These are phyloP conservation scores for Lagenidium sp. DNA, from an alignment of 352 stramenopile species.

Conservation along the genomic window DNA sequence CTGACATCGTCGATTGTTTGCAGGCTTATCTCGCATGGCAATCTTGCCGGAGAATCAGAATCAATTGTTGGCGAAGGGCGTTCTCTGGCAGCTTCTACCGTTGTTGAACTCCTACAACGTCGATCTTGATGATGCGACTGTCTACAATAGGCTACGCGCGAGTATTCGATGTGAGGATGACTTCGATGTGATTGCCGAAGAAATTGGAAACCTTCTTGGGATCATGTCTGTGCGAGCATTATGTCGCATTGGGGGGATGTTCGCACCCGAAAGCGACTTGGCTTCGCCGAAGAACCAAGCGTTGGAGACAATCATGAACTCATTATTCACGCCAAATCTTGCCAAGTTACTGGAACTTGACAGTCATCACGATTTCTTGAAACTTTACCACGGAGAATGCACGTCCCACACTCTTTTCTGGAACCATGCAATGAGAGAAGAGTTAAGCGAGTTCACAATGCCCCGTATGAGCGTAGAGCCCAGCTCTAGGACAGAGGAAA, in stretches of 20 bases:
- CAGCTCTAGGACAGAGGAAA: constrained; percentile 18
- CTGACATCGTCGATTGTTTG: not conserved
- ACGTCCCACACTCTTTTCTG: constrained; percentile 79
- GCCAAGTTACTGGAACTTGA: constrained; percentile 43
- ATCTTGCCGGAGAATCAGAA: constrained; percentile 51
- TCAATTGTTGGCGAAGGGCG: constrained; percentile 31
- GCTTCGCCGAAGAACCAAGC: constrained; percentile 27
- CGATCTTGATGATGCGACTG: constrained; percentile 39
- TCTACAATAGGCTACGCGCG: constrained; percentile 28
- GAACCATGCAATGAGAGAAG: constrained; percentile 65
- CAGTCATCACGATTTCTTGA: constrained; percentile 77
- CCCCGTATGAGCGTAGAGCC: constrained; percentile 31
- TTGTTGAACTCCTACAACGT: constrained; percentile 65
- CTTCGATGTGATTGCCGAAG: constrained; percentile 29
- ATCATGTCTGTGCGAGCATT: constrained; percentile 62
- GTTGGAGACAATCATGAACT: constrained; percentile 33
- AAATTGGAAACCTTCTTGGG: constrained; percentile 63
- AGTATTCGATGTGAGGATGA: constrained; percentile 23
- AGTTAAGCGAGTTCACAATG: constrained; percentile 41
- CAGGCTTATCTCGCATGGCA: constrained; percentile 53
- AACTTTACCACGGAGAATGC: constrained; percentile 70
- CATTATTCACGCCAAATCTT: constrained; percentile 72
- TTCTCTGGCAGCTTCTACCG: constrained; percentile 61
- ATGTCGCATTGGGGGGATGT: constrained; percentile 59
- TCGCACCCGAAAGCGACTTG: constrained; percentile 39